A percentile compares a stretch with the other conserved stretches of the same genome.
Conservation (phyloP, 2,329 filamentous ascomycete species). For the Catunica adiposa region DNA sequence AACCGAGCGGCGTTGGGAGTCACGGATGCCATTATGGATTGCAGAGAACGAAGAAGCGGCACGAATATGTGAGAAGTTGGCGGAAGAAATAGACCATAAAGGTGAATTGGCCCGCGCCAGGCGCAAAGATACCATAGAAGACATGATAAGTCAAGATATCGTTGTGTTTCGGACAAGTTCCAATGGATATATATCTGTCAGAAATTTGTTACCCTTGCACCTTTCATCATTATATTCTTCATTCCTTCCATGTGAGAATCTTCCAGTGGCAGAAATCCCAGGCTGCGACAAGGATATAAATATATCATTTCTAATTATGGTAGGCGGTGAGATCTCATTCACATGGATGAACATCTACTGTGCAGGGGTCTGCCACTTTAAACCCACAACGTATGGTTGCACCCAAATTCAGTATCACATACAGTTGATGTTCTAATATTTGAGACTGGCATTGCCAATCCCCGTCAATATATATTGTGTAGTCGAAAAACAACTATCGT, state of each 20-base stretch:
- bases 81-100: neutral
- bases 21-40: conserved; percentile 45
- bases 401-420: neutral
- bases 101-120: neutral
- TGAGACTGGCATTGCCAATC: neutral
- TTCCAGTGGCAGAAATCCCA: neutral
- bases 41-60: conserved; percentile 35
- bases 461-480: no score
- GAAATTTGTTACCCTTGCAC: neutral
- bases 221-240: no score
- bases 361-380: neutral
- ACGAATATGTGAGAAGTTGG: neutral
- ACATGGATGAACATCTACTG: neutral
- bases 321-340: conserved; percentile 8
- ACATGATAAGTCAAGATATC: neutral
- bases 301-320: neutral
- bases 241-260: neutral
- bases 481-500: no score
- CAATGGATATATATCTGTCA: no score
- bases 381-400: neutral
- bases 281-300: neutral
- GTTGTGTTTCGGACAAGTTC: neutral
- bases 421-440: neutral
- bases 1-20: conserved; percentile 3
- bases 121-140: conserved; percentile 1